These are phyloP conservation scores for Paraphoma chrysanthemicola DNA, from an alignment of 2,329 filamentous ascomycete species.

Conservation along the genomic window DNA sequence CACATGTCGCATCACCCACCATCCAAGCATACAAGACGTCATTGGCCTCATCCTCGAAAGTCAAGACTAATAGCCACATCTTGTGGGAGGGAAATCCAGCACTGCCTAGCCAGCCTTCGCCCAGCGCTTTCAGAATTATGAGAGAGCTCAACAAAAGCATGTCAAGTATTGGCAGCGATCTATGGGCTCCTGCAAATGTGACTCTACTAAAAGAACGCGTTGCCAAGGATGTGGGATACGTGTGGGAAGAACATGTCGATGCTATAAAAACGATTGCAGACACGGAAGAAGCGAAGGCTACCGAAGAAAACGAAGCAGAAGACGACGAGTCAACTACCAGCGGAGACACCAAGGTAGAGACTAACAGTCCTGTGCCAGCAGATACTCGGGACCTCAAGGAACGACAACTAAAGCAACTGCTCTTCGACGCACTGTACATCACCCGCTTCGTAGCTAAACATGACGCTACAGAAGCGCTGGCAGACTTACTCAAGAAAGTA, in stretches of 20 bases:
- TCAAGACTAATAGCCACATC: slow-evolving; percentile 65
- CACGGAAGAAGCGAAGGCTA: background rate
- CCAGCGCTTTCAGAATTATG: slow-evolving; percentile 75
- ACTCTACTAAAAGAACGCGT: slow-evolving; percentile 67
- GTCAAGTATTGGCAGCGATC: slow-evolving; percentile 73
- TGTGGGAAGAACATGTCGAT: slow-evolving; percentile 45
- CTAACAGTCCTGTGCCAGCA: no score
- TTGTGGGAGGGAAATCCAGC: slow-evolving; percentile 83
- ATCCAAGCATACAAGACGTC: slow-evolving; percentile 52
- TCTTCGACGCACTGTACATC: slow-evolving; percentile 56
- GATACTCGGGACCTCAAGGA: slow-evolving; percentile 18
- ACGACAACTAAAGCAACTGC: slow-evolving; percentile 46
- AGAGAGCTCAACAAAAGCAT: slow-evolving; percentile 70
- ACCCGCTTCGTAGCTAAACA: slow-evolving; percentile 33
- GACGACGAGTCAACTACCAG: background rate
- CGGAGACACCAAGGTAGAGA: slow-evolving; percentile 5
- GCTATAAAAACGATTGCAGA: slow-evolving; percentile 8
- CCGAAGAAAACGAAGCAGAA: slow-evolving; percentile 6
- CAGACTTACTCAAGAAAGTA: slow-evolving; percentile 40
- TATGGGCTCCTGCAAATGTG: slow-evolving; percentile 80
- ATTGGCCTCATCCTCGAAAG: slow-evolving; percentile 53
- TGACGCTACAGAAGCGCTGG: slow-evolving; percentile 7
- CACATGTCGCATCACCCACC: slow-evolving; percentile 58
- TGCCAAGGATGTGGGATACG: slow-evolving; percentile 56
- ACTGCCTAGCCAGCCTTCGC: slow-evolving; percentile 80